A percentile compares a stretch with the other conserved stretches of the same genome.
Conservation (phyloP, 2,329 filamentous ascomycete genomes). For the Colletotrichum sp. region DNA sequence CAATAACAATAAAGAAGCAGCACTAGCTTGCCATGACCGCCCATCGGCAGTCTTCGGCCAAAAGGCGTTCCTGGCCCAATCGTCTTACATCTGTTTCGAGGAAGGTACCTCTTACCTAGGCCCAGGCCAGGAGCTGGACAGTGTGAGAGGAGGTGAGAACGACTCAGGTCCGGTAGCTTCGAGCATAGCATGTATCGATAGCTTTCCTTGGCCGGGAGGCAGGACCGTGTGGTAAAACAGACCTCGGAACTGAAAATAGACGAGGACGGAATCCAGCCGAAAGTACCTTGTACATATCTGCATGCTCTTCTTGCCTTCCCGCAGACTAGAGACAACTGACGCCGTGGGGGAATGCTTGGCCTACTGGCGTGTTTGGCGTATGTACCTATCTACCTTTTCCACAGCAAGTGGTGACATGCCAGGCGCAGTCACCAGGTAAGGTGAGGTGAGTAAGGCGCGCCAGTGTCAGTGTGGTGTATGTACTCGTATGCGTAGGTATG, state of each 20-base stretch:
- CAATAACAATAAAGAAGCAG: slow-evolving; percentile 7
- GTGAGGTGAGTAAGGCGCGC: not conserved
- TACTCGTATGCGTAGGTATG: not conserved
- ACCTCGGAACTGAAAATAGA: slow-evolving; percentile 15
- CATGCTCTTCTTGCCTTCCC: not conserved
- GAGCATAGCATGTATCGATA: not conserved
- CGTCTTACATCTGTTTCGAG: slow-evolving; percentile 22
- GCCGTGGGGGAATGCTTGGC: slow-evolving; percentile 2
- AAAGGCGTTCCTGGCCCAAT: slow-evolving; percentile 21
- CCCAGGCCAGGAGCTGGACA: slow-evolving; percentile 12
- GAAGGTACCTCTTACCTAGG: slow-evolving; percentile 18
- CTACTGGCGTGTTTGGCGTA: not conserved
- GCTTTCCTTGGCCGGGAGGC: not conserved
- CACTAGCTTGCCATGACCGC: slow-evolving; percentile 13
- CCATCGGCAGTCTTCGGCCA: slow-evolving; percentile 21
- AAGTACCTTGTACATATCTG: slow-evolving; percentile 3
- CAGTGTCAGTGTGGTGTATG: not conserved
- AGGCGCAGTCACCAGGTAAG: not conserved
- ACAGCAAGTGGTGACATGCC: not conserved
- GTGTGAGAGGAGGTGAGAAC: not conserved
- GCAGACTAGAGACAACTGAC: not conserved
- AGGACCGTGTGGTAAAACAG: slow-evolving; percentile 13
- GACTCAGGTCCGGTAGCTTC: not conserved
- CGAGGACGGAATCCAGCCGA: not conserved
- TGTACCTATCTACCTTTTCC: not conserved